These are phyloP conservation scores for Ophiobolus disseminans DNA, from an alignment of 2,329 filamentous ascomycete genomes.

Conservation along the genomic window DNA sequence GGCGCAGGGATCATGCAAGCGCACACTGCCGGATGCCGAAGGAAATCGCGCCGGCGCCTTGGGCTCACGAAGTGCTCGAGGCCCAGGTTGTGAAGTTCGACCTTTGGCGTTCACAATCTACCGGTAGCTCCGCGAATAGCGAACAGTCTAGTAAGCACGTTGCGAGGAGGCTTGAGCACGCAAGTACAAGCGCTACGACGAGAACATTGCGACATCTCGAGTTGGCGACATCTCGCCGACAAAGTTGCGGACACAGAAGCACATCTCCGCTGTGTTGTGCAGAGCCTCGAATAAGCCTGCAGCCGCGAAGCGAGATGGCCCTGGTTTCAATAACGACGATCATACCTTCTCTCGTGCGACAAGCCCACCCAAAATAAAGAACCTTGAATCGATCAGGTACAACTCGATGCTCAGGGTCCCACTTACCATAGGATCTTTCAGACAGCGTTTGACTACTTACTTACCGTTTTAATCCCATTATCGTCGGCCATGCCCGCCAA, in stretches of 20 bases:
- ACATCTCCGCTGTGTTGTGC: not conserved
- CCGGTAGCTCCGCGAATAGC: not conserved
- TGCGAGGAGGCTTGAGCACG: constrained; percentile 7
- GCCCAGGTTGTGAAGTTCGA: not conserved
- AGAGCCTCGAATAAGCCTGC: no score
- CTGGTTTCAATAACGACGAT: constrained; percentile 10
- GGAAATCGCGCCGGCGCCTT: no score
- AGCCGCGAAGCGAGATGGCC: constrained; percentile 4
- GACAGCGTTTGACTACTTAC: not conserved
- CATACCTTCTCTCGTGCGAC: not conserved
- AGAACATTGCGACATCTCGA: not conserved
- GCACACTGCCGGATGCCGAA: not conserved
- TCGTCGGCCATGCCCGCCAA: not conserved
- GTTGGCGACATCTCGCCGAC: not conserved
- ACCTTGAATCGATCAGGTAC: constrained; percentile 10
- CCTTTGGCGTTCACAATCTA: not conserved
- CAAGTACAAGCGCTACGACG: not conserved
- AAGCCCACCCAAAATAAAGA: not conserved
- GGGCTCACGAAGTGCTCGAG: no score
- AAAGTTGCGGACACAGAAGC: not conserved
- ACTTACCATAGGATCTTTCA: not conserved
- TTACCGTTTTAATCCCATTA: no score
- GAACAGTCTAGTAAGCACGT: not conserved
- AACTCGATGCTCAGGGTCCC: constrained; percentile 3
- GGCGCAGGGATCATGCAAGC: not conserved